Evolutionary conservation across 2,329 filamentous ascomycete species (phyloP).

Genomic region (Didymellaceae sp.): DNA sequence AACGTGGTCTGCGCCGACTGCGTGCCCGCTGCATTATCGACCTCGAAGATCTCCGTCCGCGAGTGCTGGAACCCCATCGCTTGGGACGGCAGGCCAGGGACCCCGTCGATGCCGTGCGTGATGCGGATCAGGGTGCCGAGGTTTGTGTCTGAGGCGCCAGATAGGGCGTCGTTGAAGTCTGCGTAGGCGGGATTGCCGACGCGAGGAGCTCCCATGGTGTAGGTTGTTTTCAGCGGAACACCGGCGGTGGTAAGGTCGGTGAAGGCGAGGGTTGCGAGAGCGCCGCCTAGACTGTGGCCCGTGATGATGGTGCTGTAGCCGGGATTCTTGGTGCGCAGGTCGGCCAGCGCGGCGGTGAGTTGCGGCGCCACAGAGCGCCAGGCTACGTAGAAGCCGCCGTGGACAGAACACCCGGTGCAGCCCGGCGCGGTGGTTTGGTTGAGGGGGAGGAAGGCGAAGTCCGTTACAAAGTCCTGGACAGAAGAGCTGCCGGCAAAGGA

Average conservation of each 20-base stretch:
- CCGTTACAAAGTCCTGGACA: conserved; percentile 20
- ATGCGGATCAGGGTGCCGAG: conserved; percentile 65
- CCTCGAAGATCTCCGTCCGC: conserved; percentile 67
- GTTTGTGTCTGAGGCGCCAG: conserved; percentile 49
- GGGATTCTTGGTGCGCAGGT: conserved; percentile 56
- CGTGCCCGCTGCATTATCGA: conserved; percentile 10
- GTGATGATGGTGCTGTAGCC: conserved; percentile 61
- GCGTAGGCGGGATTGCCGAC: conserved; percentile 65
- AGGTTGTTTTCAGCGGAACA: conserved; percentile 13
- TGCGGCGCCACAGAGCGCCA: conserved; percentile 59
- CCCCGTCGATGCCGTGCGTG: conserved; percentile 70
- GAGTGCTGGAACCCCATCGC: conserved; percentile 68
- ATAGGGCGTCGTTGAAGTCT: conserved; percentile 55
- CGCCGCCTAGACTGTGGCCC: conserved; percentile 72
- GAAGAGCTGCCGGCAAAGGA: conserved; percentile 23
- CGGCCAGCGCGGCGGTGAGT: conserved; percentile 52
- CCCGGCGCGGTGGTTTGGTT: conserved; percentile 14
- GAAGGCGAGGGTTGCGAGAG: conserved; percentile 64
- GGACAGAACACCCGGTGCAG: conserved; percentile 57
- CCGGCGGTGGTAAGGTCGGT: conserved; percentile 19
- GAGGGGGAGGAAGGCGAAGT: conserved; percentile 19
- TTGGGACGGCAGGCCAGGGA: conserved; percentile 68
- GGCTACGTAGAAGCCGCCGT: conserved; percentile 63
- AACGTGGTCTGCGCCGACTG: conserved; percentile 19
- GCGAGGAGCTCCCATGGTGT: conserved; percentile 62